Percentiles rank a stretch among this genome's conserved stretches.
Conservation (phyloP, 2,329 filamentous ascomycete genomes). For the Alternaria novae-zelandiae region DNA sequence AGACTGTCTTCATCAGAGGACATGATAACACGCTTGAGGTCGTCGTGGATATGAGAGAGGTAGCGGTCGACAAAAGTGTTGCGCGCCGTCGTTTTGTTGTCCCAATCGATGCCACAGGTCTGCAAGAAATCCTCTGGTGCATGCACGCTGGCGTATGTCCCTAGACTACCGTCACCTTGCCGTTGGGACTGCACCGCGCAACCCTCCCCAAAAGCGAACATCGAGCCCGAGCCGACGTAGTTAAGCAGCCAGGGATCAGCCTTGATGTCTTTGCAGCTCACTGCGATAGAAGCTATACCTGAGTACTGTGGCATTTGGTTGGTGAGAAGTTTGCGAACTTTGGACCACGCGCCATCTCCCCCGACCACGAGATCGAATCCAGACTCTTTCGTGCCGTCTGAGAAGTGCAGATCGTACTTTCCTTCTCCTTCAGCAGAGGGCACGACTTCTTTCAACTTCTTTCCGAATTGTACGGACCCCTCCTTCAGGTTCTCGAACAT, state of each 20-base stretch:
- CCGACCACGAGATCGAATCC: slow-evolving; percentile 57
- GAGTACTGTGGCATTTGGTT: slow-evolving; percentile 54
- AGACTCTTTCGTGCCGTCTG: slow-evolving; percentile 33
- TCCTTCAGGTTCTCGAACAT: slow-evolving; percentile 54
- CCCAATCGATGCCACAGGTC: slow-evolving; percentile 55
- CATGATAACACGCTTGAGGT: slow-evolving; percentile 30
- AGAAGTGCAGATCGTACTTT: slow-evolving; percentile 41
- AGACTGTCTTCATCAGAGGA: slow-evolving; percentile 22
- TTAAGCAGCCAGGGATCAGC: slow-evolving; percentile 52
- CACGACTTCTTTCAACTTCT: slow-evolving; percentile 48
- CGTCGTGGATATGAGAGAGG: slow-evolving; percentile 44
- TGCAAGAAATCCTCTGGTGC: slow-evolving; percentile 49
- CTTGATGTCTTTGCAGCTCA: slow-evolving; percentile 53
- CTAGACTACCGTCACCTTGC: slow-evolving; percentile 58
- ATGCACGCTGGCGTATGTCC: slow-evolving; percentile 47
- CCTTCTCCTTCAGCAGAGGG: not conserved
- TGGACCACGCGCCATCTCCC: slow-evolving; percentile 58
- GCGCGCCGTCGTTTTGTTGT: slow-evolving; percentile 46
- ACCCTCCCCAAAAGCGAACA: slow-evolving; percentile 49
- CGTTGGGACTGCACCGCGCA: slow-evolving; percentile 51
- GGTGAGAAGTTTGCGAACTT: slow-evolving; percentile 34
- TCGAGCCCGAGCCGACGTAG: slow-evolving; percentile 52
- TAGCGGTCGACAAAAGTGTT: slow-evolving; percentile 29
- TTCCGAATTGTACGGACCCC: slow-evolving; percentile 42
- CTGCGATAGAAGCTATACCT: slow-evolving; percentile 54